Evolutionary conservation across 331 rosid genomes (phyloP).

Genomic region (Pyrus hybrid): DNA sequence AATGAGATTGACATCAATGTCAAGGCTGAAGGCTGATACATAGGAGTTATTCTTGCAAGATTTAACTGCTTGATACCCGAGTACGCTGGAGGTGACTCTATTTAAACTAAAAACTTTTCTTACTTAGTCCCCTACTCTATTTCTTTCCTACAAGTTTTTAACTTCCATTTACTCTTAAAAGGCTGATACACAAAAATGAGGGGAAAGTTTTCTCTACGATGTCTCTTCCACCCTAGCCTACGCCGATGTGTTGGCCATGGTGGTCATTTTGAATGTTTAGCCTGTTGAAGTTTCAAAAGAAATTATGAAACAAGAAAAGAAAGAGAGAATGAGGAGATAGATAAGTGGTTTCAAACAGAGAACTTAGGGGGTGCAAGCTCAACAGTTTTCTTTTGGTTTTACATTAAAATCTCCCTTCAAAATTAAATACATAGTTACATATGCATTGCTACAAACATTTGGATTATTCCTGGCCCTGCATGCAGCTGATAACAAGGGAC

Average conservation of each 20-base stretch:
- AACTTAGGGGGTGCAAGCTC: not conserved
- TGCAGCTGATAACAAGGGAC: slow-evolving; percentile 12
- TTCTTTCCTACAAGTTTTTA: not conserved
- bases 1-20: not conserved
- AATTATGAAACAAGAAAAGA: not conserved
- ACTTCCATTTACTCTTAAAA: not conserved
- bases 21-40: not conserved
- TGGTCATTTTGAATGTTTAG: not conserved
- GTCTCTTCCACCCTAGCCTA: not conserved
- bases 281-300: not conserved
- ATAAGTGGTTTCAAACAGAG: not conserved
- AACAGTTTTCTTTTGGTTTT: not conserved
- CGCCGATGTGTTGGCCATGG: not conserved
- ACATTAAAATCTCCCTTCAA: not conserved
- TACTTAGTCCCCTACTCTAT: not conserved
- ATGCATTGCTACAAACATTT: not conserved
- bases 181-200: not conserved
- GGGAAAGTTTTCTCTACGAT: not conserved
- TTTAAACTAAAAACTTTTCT: not conserved
- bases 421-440: too few relatives aligned
- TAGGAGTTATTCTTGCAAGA: not conserved
- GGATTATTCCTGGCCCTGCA: not conserved
- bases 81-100: not conserved
- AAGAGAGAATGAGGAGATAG: not conserved
- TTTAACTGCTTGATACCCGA: not conserved